A percentile compares a stretch with the other conserved stretches of the same genome.
These are phyloP conservation scores for Sanguinoderma infundibulare DNA, from an alignment of 1,284 basidiomycete genomes.

Conservation along the genomic window DNA sequence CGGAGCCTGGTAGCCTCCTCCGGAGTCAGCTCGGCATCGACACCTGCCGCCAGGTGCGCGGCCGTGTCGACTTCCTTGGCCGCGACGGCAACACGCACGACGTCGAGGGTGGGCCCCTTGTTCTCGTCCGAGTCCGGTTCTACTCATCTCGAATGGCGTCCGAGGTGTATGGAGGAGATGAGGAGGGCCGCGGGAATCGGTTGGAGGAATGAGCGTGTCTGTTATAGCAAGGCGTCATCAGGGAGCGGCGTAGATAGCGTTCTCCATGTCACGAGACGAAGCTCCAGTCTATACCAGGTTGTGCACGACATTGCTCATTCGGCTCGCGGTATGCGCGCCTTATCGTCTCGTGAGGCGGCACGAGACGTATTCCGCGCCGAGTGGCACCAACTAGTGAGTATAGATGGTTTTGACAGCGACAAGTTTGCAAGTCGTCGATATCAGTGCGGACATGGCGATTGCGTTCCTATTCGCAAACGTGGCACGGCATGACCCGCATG, in stretches of 20 bases:
- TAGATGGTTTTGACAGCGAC: background rate
- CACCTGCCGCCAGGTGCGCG: constrained; percentile 53
- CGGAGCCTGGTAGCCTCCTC: constrained; percentile 55
- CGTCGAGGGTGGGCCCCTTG: constrained; percentile 12
- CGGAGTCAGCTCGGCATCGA: constrained; percentile 47
- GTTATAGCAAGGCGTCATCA: constrained; percentile 14
- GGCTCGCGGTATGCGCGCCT: background rate
- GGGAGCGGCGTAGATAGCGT: constrained; percentile 16
- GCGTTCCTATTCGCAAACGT: no score
- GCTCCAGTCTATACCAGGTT: constrained; percentile 5
- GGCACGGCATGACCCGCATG: no score
- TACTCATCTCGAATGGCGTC: constrained; percentile 15
- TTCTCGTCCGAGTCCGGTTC: constrained; percentile 30
- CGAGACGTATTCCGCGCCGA: background rate
- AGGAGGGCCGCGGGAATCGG: constrained; percentile 1
- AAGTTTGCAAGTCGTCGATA: background rate
- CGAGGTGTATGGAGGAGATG: background rate
- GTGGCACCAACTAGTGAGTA: background rate
- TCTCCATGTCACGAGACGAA: constrained; percentile 14
- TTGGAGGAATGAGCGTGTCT: constrained; percentile 1
- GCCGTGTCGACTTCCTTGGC: constrained; percentile 57
- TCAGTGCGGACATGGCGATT: no score
- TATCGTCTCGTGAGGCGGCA: no score
- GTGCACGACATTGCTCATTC: background rate
- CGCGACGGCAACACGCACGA: constrained; percentile 32